phyloP scores from a whole-genome alignment of 805 yeast genomes.

The Saccharomycopsis lassenensis region DNA sequence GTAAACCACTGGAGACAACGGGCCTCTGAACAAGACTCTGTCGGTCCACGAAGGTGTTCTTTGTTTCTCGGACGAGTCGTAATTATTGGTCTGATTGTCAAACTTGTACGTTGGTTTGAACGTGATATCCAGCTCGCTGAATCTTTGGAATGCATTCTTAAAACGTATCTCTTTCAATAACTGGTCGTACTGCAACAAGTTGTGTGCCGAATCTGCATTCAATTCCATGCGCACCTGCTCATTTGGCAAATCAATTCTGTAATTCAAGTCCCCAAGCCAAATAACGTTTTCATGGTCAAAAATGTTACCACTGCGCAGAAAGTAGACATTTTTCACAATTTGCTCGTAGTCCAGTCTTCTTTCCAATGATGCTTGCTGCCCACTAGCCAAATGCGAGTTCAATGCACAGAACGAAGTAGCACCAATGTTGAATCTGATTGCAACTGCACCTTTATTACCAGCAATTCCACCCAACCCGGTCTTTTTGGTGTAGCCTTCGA shows the following conservation, averaged over 20 bases:
- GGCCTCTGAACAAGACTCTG: constrained; percentile 61
- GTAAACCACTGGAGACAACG: constrained; percentile 55
- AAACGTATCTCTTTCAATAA: constrained; percentile 61
- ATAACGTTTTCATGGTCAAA: constrained; percentile 77
- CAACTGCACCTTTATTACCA: constrained; percentile 95
- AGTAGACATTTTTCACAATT: constrained; percentile 63
- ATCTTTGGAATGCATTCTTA: constrained; percentile 72
- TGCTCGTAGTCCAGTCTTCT: constrained; percentile 77
- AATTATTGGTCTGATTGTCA: constrained; percentile 70
- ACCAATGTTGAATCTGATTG: constrained; percentile 77
- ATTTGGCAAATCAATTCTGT: constrained; percentile 61
- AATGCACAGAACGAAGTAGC: constrained; percentile 72
- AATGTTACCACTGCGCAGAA: constrained; percentile 54
- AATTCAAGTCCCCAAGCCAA: constrained; percentile 93
- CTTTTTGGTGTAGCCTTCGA: constrained; percentile 89
- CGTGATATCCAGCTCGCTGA: constrained; percentile 65
- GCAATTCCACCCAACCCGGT: constrained; percentile 96
- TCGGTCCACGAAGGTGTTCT: constrained; percentile 98
- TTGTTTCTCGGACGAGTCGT: constrained; percentile 86
- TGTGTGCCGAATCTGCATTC: constrained; percentile 33
- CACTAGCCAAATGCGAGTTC: constrained; percentile 93
- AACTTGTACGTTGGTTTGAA: constrained; percentile 93
- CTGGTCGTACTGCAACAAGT: constrained; percentile 66
- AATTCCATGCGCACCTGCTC: constrained; percentile 57
- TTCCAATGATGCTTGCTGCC: constrained; percentile 69